Percentiles rank a stretch among this genome's conserved stretches.
Evolutionary conservation across 768 basidiomycete genomes (phyloP).

Genomic region (Auriculariales sp.): DNA sequence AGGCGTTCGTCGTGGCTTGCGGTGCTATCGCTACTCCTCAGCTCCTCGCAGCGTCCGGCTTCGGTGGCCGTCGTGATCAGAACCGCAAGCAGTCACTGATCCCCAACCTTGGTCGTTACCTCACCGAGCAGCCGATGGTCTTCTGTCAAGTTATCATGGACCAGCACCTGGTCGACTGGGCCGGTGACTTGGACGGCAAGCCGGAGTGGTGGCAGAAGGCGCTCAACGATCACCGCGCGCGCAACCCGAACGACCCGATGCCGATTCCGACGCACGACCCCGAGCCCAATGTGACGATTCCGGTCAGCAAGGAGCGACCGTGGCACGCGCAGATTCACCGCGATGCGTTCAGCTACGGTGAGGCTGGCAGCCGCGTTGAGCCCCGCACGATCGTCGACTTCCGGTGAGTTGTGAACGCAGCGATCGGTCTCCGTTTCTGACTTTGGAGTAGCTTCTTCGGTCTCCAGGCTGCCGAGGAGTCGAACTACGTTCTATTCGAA

Average conservation of each 20-base stretch:
- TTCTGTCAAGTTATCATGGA: conserved; percentile 13
- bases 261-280: conserved; percentile 11
- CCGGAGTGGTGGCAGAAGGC: conserved; percentile 10
- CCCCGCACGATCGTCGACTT: conserved; percentile 20
- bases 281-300: conserved; percentile 20
- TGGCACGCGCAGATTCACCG: conserved; percentile 22
- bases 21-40: background rate
- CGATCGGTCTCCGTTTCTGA: background rate
- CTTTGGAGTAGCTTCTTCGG: conserved; percentile 11
- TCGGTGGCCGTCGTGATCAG: background rate
- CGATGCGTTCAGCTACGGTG: conserved; percentile 23
- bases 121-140: conserved; percentile 13
- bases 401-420: background rate
- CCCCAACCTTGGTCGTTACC: conserved; percentile 9
- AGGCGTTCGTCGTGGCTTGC: conserved; percentile 6
- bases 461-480: conserved; percentile 7
- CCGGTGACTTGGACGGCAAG: background rate
- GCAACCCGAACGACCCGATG: conserved; percentile 12
- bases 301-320: conserved; percentile 7
- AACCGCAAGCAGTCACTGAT: conserved; percentile 1
- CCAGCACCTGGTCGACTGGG: background rate
- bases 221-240: conserved; percentile 10
- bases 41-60: conserved; percentile 10
- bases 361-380: conserved; percentile 15
- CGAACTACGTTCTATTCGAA: conserved; percentile 11